These are phyloP conservation scores for Macrocybe gigantea DNA, from an alignment of 768 basidiomycete genomes.

Conservation along the genomic window DNA sequence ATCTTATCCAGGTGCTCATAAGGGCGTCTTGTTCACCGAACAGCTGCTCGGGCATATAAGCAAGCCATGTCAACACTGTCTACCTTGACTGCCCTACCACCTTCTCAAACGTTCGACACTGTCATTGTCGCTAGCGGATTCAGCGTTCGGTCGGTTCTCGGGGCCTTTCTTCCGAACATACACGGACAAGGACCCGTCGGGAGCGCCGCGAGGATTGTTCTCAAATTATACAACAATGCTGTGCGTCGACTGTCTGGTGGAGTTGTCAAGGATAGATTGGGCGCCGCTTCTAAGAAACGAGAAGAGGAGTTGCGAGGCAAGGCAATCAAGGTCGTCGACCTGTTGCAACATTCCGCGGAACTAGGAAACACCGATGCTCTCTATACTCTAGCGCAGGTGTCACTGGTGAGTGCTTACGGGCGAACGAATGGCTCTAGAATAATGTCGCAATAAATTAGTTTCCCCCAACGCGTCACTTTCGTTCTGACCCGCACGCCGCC, in stretches of 20 bases:
- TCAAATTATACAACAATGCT: conserved; percentile 60
- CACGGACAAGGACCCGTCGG: conserved; percentile 78
- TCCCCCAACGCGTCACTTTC: conserved; percentile 66
- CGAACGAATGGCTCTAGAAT: not conserved
- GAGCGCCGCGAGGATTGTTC: conserved; percentile 58
- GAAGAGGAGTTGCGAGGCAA: conserved; percentile 66
- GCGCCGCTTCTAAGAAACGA: conserved; percentile 40
- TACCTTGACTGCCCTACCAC: conserved; percentile 55
- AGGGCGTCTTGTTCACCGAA: not conserved
- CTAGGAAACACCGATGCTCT: conserved; percentile 72
- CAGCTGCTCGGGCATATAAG: conserved; percentile 71
- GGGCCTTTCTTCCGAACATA: conserved; percentile 60
- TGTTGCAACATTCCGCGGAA: conserved; percentile 77
- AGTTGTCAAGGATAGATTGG: conserved; percentile 32
- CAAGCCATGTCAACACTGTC: conserved; percentile 67
- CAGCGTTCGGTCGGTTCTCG: conserved; percentile 47
- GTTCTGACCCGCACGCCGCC: conserved; percentile 54
- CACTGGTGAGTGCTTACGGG: conserved; percentile 43
- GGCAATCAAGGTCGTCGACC: conserved; percentile 76
- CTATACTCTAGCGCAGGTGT: conserved; percentile 60
- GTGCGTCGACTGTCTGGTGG: conserved; percentile 36
- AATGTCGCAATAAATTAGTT: conserved; percentile 37
- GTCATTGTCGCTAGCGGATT: conserved; percentile 32
- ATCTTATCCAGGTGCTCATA: no score
- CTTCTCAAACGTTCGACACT: conserved; percentile 50